phyloP scores from a whole-genome alignment of 495 filamentous ascomycete genomes.

The Lepidopterella palustris region DNA sequence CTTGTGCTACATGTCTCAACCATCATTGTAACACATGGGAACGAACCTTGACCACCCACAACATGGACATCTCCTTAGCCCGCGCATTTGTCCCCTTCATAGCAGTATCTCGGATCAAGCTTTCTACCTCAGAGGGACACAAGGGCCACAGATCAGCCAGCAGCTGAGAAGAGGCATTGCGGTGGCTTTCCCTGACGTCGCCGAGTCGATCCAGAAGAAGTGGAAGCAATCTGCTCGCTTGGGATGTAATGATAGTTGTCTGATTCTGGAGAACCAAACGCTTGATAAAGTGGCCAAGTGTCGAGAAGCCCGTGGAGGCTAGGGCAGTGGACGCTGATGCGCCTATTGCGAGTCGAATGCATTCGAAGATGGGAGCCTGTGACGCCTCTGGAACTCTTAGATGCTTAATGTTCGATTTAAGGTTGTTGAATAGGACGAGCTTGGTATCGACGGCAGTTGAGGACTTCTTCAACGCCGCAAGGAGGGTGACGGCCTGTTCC shows the following conservation, averaged over 20 bases:
- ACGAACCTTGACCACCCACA: conserved; percentile 68
- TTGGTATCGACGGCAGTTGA: conserved; percentile 65
- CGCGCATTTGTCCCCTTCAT: conserved; percentile 72
- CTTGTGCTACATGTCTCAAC: not conserved
- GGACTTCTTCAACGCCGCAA: conserved; percentile 57
- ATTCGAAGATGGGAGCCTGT: conserved; percentile 66
- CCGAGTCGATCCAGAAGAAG: conserved; percentile 78
- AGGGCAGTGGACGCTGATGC: conserved; percentile 62
- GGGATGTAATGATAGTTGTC: conserved; percentile 57
- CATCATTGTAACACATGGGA: not conserved
- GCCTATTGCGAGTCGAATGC: conserved; percentile 57
- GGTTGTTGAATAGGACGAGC: conserved; percentile 57
- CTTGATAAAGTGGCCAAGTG: conserved; percentile 76
- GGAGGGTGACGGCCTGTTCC: conserved; percentile 57
- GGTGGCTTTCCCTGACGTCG: conserved; percentile 77
- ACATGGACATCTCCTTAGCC: conserved; percentile 74
- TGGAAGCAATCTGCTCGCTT: conserved; percentile 58
- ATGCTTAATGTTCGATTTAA: conserved; percentile 86
- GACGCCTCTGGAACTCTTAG: conserved; percentile 72
- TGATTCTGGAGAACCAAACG: conserved; percentile 76
- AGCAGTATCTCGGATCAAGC: conserved; percentile 66
- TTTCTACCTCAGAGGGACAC: conserved; percentile 65
- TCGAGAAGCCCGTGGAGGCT: conserved; percentile 71
- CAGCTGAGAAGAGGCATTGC: conserved; percentile 61
- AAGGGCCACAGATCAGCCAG: conserved; percentile 68